Conservation (phyloP, 306 rosid genomes). For the Prosopis cineraria region DNA sequence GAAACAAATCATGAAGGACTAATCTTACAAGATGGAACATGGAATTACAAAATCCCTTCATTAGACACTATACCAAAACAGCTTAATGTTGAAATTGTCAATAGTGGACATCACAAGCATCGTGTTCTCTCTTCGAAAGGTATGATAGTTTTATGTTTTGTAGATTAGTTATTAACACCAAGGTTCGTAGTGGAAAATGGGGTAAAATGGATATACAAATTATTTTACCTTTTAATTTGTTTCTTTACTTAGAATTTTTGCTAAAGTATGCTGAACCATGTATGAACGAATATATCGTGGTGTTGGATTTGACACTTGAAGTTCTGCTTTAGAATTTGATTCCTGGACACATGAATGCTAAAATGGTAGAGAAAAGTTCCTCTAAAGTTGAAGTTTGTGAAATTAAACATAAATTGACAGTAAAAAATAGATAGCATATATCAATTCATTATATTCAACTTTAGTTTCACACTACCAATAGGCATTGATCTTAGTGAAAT, state of each 20-base stretch:
- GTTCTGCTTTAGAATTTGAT: neutral
- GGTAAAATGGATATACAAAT: neutral
- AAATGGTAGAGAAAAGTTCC: neutral
- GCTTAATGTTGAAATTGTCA: constrained; percentile 76
- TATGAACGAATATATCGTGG: neutral
- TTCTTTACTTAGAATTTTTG: neutral
- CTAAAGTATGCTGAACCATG: neutral
- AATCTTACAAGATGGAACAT: constrained; percentile 67
- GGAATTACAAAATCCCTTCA: constrained; percentile 88
- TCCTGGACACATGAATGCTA: neutral
- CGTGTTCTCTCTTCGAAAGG: constrained; percentile 94
- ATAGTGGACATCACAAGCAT: constrained; percentile 66
- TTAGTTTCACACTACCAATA: no score
- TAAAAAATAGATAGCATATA: no score
- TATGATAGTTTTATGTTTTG: constrained; percentile 19
- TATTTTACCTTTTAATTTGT: neutral
- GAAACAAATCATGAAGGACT: constrained; percentile 63
- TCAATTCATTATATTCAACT: neutral
- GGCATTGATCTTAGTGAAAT: no score
- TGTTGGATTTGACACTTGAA: neutral
- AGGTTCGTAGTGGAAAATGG: neutral
- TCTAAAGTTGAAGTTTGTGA: neutral
- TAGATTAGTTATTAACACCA: neutral
- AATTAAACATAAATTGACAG: neutral
- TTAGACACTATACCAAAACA: constrained; percentile 79